A percentile compares a stretch with the other conserved stretches of the same genome.
Evolutionary conservation across 225 moss, liverwort and hornwort genomes (phyloP).

Genomic region (Takakia lepidozioides): DNA sequence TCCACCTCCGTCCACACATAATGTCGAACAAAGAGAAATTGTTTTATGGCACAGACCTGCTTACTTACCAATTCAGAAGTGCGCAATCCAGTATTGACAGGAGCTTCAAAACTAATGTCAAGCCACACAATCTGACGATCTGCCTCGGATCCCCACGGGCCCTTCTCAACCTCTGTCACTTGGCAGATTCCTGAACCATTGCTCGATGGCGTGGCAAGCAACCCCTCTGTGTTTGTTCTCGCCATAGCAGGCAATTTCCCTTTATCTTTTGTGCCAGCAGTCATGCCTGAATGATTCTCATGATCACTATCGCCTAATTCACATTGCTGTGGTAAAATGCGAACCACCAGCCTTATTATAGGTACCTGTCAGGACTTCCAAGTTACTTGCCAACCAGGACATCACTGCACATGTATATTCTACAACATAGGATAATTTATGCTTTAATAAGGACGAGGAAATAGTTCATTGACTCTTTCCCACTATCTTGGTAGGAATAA

Average conservation of each 20-base stretch:
- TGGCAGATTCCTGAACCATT: constrained; percentile 27
- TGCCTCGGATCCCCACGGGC: constrained; percentile 73
- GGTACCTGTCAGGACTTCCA: constrained; percentile 77
- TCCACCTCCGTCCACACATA: too few species aligned
- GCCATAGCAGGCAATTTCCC: constrained; percentile 22
- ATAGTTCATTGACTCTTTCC: too few species aligned
- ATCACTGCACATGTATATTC: too few species aligned
- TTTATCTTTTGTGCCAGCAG: constrained; percentile 48
- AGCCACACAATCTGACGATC: constrained; percentile 77
- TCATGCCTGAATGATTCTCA: constrained; percentile 20
- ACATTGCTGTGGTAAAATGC: constrained; percentile 81
- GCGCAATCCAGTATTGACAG: constrained; percentile 69
- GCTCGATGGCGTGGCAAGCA: constrained; percentile 36
- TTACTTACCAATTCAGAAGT: constrained; percentile 73
- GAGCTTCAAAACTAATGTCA: constrained; percentile 92
- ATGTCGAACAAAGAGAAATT: too few species aligned
- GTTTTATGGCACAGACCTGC: too few species aligned
- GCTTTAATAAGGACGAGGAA: too few species aligned
- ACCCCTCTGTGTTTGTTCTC: constrained; percentile 35
- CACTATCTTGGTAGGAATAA: too few species aligned
- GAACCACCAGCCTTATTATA: constrained; percentile 71
- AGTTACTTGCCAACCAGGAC: too few species aligned
- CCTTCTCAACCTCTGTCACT: constrained; percentile 44
- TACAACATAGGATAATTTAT: too few species aligned
- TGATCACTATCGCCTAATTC: constrained; percentile 47